Evolutionary conservation across 2,329 filamentous ascomycete species (phyloP), one percentile per base, ranked within the genome.

Genomic region (Capronia coronata): DNA sequence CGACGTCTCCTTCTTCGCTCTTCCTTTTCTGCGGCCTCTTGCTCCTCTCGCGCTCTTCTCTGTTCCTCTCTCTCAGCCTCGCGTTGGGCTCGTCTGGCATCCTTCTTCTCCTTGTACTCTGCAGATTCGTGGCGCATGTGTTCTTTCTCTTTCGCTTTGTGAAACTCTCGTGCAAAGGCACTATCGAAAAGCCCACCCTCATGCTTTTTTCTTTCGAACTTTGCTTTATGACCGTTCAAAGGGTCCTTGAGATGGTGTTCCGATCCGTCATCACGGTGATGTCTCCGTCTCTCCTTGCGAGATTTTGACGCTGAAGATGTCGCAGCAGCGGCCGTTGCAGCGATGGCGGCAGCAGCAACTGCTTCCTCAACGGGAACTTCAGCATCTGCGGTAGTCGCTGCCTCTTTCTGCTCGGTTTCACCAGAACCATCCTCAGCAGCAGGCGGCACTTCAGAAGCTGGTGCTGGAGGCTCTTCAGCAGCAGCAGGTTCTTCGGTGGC

Each of bases 101-200:
- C 16, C 22, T 47, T 16, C 43, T 51, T 56, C 23, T 58, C 54
- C 40, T 56, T 56, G 46, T 56, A 59, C 25, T 60, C 57, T 11
- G 47, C 46, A 10, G 47, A 51, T 14, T 53, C 53, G 19, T 56
- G 58, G 14, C 53, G 46, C 10, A 37, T 25, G 14, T 54, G 51
- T 22, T 52, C 48, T 38, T 65, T 64, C 41, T 65, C 64, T 32
- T 64, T 66, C 18, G 59, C 60, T 30, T 62, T 64, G 7, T 56
- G 55, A 52, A 61, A 47, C 47, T 60, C 39, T 43, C 56, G 37
- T 40, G 56, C 43, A 56, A 63, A 37, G 58, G 65, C 41, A 55
- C 61, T 45, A 52, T 62, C 13, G 65, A 69, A 49, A 61, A 64
- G 19, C 61, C 62, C 38, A 58, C 64, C 18, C 55, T 62, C 32